Conservation (phyloP, 352 stramenopile genomes). For the Aphanomyces stellatus region DNA sequence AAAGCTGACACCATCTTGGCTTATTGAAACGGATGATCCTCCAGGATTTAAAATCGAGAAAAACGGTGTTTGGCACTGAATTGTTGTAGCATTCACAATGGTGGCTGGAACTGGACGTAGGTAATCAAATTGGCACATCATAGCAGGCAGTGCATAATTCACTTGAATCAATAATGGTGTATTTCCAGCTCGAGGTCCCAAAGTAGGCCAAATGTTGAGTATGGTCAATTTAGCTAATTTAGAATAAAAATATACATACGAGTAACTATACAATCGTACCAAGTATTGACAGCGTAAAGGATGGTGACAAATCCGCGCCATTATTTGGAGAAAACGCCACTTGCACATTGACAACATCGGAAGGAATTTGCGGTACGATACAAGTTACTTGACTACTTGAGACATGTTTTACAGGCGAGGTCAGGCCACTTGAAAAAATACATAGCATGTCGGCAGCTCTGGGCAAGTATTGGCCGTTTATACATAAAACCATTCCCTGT, state of each 20-base stretch:
- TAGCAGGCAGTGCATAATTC: neutral
- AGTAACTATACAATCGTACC: neutral
- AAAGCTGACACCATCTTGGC: too few relatives aligned
- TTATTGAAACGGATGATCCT: too few relatives aligned
- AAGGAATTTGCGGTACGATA: neutral
- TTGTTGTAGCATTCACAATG: conserved; percentile 13
- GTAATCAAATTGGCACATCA: neutral
- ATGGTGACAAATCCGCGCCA: neutral
- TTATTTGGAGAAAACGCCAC: neutral
- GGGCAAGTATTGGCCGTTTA: too few relatives aligned
- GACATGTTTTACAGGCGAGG: neutral
- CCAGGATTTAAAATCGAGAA: too few relatives aligned
- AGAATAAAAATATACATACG: neutral
- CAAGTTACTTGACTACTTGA: neutral
- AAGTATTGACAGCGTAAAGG: neutral
- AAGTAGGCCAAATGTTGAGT: neutral
- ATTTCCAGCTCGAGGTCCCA: neutral
- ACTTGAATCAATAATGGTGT: neutral
- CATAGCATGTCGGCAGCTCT: neutral
- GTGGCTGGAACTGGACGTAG: conserved; percentile 1
- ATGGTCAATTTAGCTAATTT: neutral
- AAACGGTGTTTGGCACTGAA: conserved; percentile 21
- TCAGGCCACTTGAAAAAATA: neutral
- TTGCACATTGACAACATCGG: neutral
- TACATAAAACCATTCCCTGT: too few relatives aligned